Conservation (phyloP, 306 rosid genomes). For the Rosa lucieae region DNA sequence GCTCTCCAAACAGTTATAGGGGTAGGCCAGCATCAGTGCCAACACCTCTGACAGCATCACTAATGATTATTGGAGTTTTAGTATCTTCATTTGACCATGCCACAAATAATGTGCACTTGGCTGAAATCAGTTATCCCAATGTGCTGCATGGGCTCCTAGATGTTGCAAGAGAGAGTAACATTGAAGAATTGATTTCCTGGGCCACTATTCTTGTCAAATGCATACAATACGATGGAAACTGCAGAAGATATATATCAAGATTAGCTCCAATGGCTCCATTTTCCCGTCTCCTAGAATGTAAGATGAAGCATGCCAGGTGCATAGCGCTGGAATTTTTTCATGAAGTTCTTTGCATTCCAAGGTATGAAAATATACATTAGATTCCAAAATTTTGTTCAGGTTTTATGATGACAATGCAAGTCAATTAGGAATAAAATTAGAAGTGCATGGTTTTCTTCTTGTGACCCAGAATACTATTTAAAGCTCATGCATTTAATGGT, state of each 20-base stretch:
- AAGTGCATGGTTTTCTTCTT: background rate
- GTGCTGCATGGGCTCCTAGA: slow-evolving; percentile 66
- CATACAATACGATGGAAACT: slow-evolving; percentile 59
- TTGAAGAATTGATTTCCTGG: slow-evolving; percentile 59
- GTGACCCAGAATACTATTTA: background rate
- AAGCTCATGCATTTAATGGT: background rate
- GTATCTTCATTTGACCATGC: slow-evolving; percentile 69
- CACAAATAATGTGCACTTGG: slow-evolving; percentile 72
- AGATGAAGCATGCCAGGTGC: slow-evolving; percentile 48
- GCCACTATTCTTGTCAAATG: slow-evolving; percentile 70
- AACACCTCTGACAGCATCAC: slow-evolving; percentile 72
- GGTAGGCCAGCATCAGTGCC: slow-evolving; percentile 44
- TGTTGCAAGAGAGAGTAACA: slow-evolving; percentile 57
- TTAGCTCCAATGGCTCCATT: slow-evolving; percentile 67
- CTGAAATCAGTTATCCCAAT: slow-evolving; percentile 64
- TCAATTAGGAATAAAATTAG: background rate
- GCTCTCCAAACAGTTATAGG: slow-evolving; percentile 50
- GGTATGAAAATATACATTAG: slow-evolving; percentile 41
- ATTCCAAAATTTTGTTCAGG: background rate
- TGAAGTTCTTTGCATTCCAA: slow-evolving; percentile 68
- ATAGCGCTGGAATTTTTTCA: slow-evolving; percentile 67
- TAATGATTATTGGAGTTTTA: slow-evolving; percentile 73
- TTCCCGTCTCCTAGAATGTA: slow-evolving; percentile 51
- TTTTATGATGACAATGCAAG: background rate
- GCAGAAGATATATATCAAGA: slow-evolving; percentile 62